A percentile compares a stretch with the other conserved stretches of the same genome.
These are phyloP conservation scores for Sporothrix humicola DNA, from an alignment of 2,329 filamentous ascomycete genomes.

Conservation along the genomic window DNA sequence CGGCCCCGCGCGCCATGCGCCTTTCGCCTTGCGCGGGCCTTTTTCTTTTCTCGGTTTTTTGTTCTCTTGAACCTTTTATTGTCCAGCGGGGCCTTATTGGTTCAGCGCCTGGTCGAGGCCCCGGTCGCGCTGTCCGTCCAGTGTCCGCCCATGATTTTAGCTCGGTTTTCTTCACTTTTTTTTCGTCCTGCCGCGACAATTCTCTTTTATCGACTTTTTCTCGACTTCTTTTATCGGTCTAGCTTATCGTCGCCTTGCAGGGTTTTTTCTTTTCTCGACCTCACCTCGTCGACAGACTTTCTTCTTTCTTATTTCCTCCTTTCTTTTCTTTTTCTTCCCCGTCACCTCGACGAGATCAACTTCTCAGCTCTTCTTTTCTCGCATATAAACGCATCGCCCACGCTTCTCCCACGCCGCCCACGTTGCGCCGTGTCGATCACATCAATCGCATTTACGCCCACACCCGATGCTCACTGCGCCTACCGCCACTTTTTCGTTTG, in stretches of 20 bases:
- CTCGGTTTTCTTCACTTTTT: too few relatives aligned
- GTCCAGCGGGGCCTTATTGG: background rate
- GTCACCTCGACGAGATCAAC: background rate
- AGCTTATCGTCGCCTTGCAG: slow-evolving; percentile 15
- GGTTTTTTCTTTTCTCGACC: slow-evolving; percentile 16
- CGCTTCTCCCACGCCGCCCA: background rate
- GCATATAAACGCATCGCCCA: background rate
- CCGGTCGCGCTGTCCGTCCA: background rate
- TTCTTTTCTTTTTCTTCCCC: background rate
- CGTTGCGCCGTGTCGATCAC: background rate
- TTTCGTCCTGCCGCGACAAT: too few relatives aligned
- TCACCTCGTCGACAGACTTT: background rate
- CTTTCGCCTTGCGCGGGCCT: background rate
- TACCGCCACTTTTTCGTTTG: slow-evolving; percentile 27
- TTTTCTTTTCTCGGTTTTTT: background rate
- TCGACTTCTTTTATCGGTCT: slow-evolving; percentile 17
- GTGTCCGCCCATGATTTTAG: background rate
- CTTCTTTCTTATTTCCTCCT: background rate
- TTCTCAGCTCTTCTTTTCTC: background rate
- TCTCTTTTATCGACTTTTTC: background rate
- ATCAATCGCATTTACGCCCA: background rate
- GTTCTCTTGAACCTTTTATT: background rate
- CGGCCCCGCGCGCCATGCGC: slow-evolving; percentile 25
- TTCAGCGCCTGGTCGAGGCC: background rate
- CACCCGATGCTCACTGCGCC: slow-evolving; percentile 40